Evolutionary conservation across 345 rosid genomes (phyloP), one percentile per base, ranked within the genome.

Genomic region (Jatropha curcas): DNA sequence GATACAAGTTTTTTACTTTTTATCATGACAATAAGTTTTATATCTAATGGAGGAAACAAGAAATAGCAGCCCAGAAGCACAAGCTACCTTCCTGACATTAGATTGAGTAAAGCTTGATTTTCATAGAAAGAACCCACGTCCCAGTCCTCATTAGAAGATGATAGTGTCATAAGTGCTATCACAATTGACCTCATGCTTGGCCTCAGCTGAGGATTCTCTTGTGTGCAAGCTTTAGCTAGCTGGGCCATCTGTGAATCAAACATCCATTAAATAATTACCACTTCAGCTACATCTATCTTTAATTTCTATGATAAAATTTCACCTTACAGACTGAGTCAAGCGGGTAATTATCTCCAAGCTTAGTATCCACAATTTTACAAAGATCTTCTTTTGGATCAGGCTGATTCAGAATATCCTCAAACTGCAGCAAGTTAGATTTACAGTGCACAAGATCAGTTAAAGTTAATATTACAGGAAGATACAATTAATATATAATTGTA

Each of bases 181-280:
- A 90, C 98, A 4, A 88, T 76, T 35, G 92, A 88, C 73, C 94
- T 87, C 98, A 89, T 92, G 61, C 86, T 85, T 7, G 95, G 98
- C 13, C 92, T 87, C 53, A 86, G 80, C 71, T 86, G 90, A 30
- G 97, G 89, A 60, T 82, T 87, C 82, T 89, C 97, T 55, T 85
- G 88, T 13, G 98, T 88, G 81, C 94, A 92, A 2, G 89, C 97
- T 77, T 75, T 92, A 28, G 92, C 98, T 34, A 89, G 84, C 76
- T 90, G 88, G 45, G 91, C 91, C 90, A 94, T 94, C 98, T 94
- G 86, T 16, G 10, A 57, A 22, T 4, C 71, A 53, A 71, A 30
- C 22, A 48, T 16, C 53, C 58, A 43, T 27, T 37, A 24, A 1
- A 41, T 51, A 7, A 6, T 2, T 14, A 27, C 16, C 31, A 12